Evolutionary conservation across 2,329 filamentous ascomycete genomes (phyloP), one percentile per base, ranked within the genome.

Genomic region (Neonectria neomacrospora): DNA sequence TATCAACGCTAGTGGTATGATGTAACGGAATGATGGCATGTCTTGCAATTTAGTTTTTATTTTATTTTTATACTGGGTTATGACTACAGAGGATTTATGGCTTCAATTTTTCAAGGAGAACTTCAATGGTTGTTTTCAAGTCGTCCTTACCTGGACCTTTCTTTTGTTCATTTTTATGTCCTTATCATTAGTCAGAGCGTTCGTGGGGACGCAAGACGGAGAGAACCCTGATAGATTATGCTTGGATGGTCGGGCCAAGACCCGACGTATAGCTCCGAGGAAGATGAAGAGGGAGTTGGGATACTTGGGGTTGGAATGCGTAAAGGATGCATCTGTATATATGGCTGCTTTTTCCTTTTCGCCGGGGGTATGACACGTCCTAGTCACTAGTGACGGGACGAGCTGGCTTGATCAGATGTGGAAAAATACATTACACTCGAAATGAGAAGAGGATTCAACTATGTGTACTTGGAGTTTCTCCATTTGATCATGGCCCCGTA

Each of bases 1-100:
- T 61, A 77, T 82, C 67, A 80, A 81, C 65, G 79, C 81, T 1
- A 79, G 80, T 37, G 80, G 79, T 56, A 78, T 84, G 74, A 81
- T 84, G 77, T 81, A 77, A 78, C 60, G 65, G 62, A 65, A 34
- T 65, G 45, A 66, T 45, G 55, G 65, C 59, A 73, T 64, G 71
- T 69, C 63, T 71, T 63, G 67, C 66, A 54, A 70, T 66, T 72
- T 69, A 62, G 62, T 67, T 71, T 66, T 62, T 58, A 58, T 59
- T 70, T 67, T 71, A 65, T 62, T 58, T 59, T 59, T 70, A 58
- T 63, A 37, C 58, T 66, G 69, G 67, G 66, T 74, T 68, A 74
- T 72, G 72, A 74, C 66, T 71, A 64, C 56, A 64, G 65, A 67
- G 70, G 67, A 67, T 67, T 73, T 71, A 70, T 67, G 71, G 72